These are phyloP conservation scores for Boechera retrofracta DNA, from an alignment of 345 rosid species.

Conservation along the genomic window DNA sequence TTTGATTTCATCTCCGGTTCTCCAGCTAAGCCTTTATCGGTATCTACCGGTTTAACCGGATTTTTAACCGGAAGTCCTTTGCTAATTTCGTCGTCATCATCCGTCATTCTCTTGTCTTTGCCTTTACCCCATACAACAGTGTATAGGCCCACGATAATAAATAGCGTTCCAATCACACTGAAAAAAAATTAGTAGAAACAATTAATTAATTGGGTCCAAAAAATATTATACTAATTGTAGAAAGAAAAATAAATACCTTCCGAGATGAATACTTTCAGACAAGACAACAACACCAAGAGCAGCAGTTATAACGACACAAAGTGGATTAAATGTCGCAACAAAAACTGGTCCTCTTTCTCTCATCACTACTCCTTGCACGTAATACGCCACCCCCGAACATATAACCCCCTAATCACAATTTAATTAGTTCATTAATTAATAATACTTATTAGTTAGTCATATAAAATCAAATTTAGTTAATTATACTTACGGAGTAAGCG, in stretches of 20 bases:
- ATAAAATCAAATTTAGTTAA: background rate
- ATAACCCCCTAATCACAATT: slow-evolving; percentile 70
- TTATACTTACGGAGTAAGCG: slow-evolving; percentile 68
- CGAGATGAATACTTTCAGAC: slow-evolving; percentile 76
- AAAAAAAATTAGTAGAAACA: slow-evolving; percentile 28
- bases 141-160: slow-evolving; percentile 84
- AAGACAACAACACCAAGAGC: slow-evolving; percentile 67
- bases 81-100: slow-evolving; percentile 35
- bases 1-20: slow-evolving; percentile 32
- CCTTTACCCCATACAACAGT: slow-evolving; percentile 93
- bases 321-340: slow-evolving; percentile 83
- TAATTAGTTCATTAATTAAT: background rate
- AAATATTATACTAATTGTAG: background rate
- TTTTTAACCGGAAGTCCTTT: slow-evolving; percentile 59
- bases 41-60: slow-evolving; percentile 30
- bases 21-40: slow-evolving; percentile 31
- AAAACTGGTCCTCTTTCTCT: slow-evolving; percentile 86
- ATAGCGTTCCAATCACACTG: slow-evolving; percentile 79
- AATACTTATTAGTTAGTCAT: background rate
- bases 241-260: slow-evolving; percentile 59
- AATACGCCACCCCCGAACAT: slow-evolving; percentile 91
- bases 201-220: background rate
- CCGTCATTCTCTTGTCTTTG: slow-evolving; percentile 55
- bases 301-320: slow-evolving; percentile 87
- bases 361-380: slow-evolving; percentile 76